Evolutionary conservation across 192 early-diverging fungal genomes (phyloP), one percentile per base, ranked within the genome.

Genomic region (Chytriomyces confervae): DNA sequence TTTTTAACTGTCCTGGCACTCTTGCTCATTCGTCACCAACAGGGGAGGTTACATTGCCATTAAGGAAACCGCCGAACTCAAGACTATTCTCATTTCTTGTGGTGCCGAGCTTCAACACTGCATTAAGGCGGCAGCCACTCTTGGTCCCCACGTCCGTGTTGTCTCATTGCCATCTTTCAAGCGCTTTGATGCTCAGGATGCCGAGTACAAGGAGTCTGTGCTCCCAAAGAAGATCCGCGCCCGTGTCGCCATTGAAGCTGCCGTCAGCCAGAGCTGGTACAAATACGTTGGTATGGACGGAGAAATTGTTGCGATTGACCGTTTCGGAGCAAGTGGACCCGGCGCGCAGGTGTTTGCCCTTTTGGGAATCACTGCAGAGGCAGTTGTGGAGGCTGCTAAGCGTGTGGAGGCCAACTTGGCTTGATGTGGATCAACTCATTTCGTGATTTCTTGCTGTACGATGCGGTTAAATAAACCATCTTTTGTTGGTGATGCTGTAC

Each of bases 111-210:
- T 94, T 3, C 92, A 93, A 60, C 86, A 97, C 53, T 91, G 91
- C 66, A 93, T 98, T 29, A 94, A 96, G 29, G 83, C 96, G 24
- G 96, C 96, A 51, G 91, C 93, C 80, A 75, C 86, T 66, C 82
- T 97, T 16, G 87, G 82, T 91, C 77, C 84, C 83, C 62, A 82
- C 49, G 88, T 92, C 46, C 93, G 93, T 62, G 86, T 99, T 63
- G 96, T 99, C 7, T 99, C 97, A 46, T 91, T 97, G 90, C 97
- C 97, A 45, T 98, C 91, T 63, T 87, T 90, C 79, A 94, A 94
- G 77, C 86, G 97, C 67, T 98, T 97, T 71, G 92, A 93, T 51
- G 91, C 91, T 63, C 96, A 99, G 83, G 60, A 88, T 1, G 78
- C 86, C n/a, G 91, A 88, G 36, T 99, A 99, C 87, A 87, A 90